Evolutionary conservation across 2,329 filamentous ascomycete genomes (phyloP).

Genomic region (Hymenoscyphus scutula): DNA sequence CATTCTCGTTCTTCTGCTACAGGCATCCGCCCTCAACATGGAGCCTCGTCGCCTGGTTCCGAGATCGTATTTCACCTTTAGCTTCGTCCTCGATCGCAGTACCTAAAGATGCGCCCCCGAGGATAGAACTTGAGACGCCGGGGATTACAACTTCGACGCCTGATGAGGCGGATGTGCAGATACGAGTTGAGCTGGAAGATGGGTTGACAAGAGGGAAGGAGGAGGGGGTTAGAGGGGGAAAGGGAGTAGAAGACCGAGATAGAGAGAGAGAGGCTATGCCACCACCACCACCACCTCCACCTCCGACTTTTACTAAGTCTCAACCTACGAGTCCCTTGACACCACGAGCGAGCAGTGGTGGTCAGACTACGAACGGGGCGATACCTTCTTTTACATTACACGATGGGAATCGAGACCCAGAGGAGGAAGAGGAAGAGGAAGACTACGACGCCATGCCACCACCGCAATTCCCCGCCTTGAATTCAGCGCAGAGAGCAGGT

Average conservation of each 20-base stretch:
- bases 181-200: neutral
- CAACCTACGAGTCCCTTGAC: constrained; percentile 41
- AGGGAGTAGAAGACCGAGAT: constrained; percentile 27
- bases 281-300: constrained; percentile 34
- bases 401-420: constrained; percentile 10
- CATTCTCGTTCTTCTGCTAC: constrained; percentile 56
- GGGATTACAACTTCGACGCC: constrained; percentile 7
- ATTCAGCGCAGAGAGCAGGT: constrained; percentile 51
- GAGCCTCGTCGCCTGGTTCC: constrained; percentile 39
- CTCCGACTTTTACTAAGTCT: constrained; percentile 30
- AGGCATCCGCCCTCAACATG: constrained; percentile 51
- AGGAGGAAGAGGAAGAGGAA: constrained; percentile 30
- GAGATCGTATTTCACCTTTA: neutral
- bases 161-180: neutral
- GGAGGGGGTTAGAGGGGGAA: neutral
- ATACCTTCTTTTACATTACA: constrained; percentile 24
- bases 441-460: constrained; percentile 20
- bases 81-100: too few species aligned
- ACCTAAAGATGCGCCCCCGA: neutral
- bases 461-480: constrained; percentile 47
- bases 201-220: neutral
- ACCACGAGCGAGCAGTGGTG: constrained; percentile 44
- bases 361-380: constrained; percentile 11
- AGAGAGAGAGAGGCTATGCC: constrained; percentile 41
- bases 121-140: constrained; percentile 14